Percentiles rank a stretch among this genome's conserved stretches.
These are phyloP conservation scores for Chlorella vulgaris DNA, from an alignment of 139 green algal genomes.

Conservation along the genomic window DNA sequence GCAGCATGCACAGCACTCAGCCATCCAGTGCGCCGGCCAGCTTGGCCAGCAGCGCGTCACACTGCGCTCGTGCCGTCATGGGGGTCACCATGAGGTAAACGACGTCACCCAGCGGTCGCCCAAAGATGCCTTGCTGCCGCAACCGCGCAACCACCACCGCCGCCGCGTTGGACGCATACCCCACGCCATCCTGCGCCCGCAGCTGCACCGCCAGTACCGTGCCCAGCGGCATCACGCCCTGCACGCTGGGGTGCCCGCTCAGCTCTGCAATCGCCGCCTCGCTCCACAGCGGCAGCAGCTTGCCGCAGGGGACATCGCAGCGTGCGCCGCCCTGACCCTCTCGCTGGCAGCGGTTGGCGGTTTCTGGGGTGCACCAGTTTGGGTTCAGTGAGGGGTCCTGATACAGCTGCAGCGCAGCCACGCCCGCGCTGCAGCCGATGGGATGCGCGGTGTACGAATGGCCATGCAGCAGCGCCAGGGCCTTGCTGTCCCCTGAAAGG, in stretches of 20 bases:
- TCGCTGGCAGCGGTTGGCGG: background rate
- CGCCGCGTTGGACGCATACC: conserved; percentile 60
- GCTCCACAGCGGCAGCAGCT: conserved; percentile 78
- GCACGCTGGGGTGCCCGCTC: conserved; percentile 63
- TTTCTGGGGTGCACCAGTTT: conserved; percentile 63
- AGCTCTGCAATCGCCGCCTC: conserved; percentile 52
- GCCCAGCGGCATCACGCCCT: conserved; percentile 70
- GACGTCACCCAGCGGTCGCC: conserved; percentile 87
- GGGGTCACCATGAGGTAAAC: conserved; percentile 93
- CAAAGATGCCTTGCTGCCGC: conserved; percentile 68
- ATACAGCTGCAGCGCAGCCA: conserved; percentile 73
- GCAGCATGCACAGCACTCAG: too few species aligned
- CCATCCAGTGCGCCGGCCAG: conserved; percentile 46
- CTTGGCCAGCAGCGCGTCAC: conserved; percentile 53
- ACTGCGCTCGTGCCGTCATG: conserved; percentile 58
- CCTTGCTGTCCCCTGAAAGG: conserved; percentile 52
- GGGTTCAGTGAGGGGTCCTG: conserved; percentile 71
- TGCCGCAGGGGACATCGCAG: conserved; percentile 48
- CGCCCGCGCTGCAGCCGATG: conserved; percentile 81
- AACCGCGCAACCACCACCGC: conserved; percentile 55
- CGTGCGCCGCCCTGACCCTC: background rate
- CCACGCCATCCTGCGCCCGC: conserved; percentile 25
- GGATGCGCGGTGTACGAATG: conserved; percentile 97
- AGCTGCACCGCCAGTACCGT: conserved; percentile 90
- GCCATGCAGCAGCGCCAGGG: conserved; percentile 94